Evolutionary conservation across 495 filamentous ascomycete genomes (phyloP).

Genomic region (Tuber microsphaerosporum): DNA sequence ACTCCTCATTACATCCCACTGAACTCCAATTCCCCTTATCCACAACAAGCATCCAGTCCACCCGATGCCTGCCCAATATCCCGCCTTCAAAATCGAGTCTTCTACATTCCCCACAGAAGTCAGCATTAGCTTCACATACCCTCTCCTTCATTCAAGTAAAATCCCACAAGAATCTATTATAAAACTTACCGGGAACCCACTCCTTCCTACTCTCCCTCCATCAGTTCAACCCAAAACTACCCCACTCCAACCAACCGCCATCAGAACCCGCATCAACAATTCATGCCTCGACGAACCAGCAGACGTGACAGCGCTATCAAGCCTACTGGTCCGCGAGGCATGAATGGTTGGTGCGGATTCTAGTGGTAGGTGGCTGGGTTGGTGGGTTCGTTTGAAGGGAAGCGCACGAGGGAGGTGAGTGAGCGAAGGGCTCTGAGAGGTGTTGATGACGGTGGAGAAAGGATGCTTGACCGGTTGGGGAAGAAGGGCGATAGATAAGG

Average conservation of each 20-base stretch:
- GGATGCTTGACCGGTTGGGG: neutral
- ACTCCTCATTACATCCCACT: neutral
- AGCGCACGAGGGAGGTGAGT: neutral
- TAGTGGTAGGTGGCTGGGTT: neutral
- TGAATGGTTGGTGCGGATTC: neutral
- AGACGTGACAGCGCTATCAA: neutral
- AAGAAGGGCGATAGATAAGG: neutral
- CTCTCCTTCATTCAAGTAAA: neutral
- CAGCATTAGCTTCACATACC: neutral
- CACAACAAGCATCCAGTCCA: neutral
- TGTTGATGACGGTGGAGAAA: neutral
- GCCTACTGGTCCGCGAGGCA: neutral
- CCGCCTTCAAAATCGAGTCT: neutral
- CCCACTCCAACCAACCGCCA: neutral
- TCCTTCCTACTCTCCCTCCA: neutral
- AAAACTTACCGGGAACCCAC: neutral
- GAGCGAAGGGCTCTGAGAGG: neutral
- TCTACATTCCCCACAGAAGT: neutral
- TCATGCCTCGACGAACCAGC: neutral
- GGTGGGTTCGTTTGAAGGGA: neutral
- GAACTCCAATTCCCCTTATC: neutral
- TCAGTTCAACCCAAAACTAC: neutral
- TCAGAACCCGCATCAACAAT: neutral
- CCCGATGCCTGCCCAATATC: neutral
- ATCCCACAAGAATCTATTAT: neutral